Evolutionary conservation across 23 red algal genomes (phyloP), one percentile per base, ranked within the genome.

Genomic region (Gracilaria domingensis): DNA sequence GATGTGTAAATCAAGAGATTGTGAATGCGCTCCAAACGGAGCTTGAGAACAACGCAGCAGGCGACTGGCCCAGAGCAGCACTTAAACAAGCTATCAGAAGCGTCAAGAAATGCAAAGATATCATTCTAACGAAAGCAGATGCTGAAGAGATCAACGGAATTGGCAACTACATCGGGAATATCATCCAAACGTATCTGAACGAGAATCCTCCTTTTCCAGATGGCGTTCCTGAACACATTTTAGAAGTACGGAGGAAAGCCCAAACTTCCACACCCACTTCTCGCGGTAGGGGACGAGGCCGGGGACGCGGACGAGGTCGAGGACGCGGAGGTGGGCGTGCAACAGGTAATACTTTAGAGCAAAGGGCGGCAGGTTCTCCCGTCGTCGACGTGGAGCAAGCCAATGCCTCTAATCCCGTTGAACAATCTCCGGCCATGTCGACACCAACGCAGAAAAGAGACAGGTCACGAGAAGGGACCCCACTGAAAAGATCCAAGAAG

Each of bases 41-140:
- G 30, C 30, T 66, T 75, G 67, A 74, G 28, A 59, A 42, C 35
- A 59, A 42, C 21, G 51, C 48, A 26, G 16, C 47, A 20, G 66
- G 84, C 7, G 66, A 75, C 7, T 39, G 70, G 40, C 20, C 60
- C 25, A 88, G 69, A 11, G 28, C 62, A 4, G 33, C 65, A 58
- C 35, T 75, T 78, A 67, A 34, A 58, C 53, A 32, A 48, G 84
- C 84, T 6, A 78, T 78, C 34, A 35, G 47, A n/a, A 58, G 78
- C 47, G 48, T 88, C 38, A 21, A 12, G 12, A 29, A 17, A 28
- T 58, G 26, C 33, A 42, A 39, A 21, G 9, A 7, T 23, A 16
- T 45, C 33, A 88, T 88, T 58, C 37, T 75, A 33, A 75, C 84
- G 30, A 88, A 50, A 40, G 28, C 59, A 40, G 84, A 88, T 29